Evolutionary conservation across 805 yeast genomes (phyloP).

Genomic region (Zygosaccharomyces bailii): DNA sequence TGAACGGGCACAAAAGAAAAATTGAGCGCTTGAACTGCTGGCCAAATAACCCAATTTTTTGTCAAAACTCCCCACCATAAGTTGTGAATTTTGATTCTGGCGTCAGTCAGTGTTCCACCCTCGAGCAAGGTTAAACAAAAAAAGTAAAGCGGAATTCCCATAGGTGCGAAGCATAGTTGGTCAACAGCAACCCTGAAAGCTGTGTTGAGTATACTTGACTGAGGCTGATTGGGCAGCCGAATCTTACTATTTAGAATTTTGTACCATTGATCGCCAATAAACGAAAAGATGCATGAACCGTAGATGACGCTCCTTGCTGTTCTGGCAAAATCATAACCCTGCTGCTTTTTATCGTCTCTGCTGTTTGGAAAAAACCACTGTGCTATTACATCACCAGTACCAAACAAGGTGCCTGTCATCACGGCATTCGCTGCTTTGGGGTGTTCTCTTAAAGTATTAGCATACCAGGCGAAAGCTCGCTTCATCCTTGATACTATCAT

Average conservation of each 20-base stretch:
- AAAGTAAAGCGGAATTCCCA: slow-evolving; percentile 70
- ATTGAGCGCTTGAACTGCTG: slow-evolving; percentile 74
- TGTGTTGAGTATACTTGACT: slow-evolving; percentile 36
- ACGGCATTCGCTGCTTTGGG: slow-evolving; percentile 55
- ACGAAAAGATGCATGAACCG: slow-evolving; percentile 73
- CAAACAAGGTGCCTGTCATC: slow-evolving; percentile 61
- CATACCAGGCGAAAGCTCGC: slow-evolving; percentile 21
- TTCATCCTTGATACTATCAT: slow-evolving; percentile 12
- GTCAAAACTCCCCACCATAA: slow-evolving; percentile 65
- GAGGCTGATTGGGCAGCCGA: slow-evolving; percentile 36
- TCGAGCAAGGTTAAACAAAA: slow-evolving; percentile 66
- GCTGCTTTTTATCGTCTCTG: slow-evolving; percentile 1
- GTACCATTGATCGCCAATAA: slow-evolving; percentile 73
- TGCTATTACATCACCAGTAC: slow-evolving; percentile 72
- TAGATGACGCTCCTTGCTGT: slow-evolving; percentile 63
- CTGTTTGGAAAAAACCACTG: slow-evolving; percentile 49
- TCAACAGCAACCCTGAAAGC: slow-evolving; percentile 59
- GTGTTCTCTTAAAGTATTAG: slow-evolving; percentile 35
- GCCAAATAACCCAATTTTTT: slow-evolving; percentile 89
- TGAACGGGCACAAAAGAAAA: slow-evolving; percentile 73
- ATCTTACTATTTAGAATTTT: slow-evolving; percentile 44
- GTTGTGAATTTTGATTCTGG: slow-evolving; percentile 42
- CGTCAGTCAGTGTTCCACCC: slow-evolving; percentile 40
- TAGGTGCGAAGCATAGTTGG: slow-evolving; percentile 74
- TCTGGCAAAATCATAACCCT: slow-evolving; percentile 48